Conservation (phyloP, 2,329 filamentous ascomycete species). For the Trichoderma sp. region DNA sequence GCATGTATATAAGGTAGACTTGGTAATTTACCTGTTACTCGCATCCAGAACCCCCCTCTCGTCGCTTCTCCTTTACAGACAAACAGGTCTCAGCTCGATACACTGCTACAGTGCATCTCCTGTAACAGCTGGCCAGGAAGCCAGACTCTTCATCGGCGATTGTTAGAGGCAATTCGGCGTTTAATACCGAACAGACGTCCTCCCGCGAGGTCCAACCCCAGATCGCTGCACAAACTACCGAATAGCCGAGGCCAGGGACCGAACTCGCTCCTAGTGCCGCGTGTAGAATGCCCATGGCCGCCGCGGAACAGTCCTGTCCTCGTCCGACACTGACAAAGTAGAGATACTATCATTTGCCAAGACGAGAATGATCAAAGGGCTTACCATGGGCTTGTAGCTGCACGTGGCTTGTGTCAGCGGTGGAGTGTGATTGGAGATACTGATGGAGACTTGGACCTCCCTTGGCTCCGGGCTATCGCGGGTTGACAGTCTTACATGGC, state of each 20-base stretch:
- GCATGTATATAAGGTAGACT: too few relatives aligned
- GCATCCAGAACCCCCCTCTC: background rate
- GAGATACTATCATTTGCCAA: background rate
- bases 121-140: too few relatives aligned
- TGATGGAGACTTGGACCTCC: background rate
- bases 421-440: background rate
- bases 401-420: conserved; percentile 7
- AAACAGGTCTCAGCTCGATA: background rate
- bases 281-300: too few relatives aligned
- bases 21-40: too few relatives aligned
- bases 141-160: background rate
- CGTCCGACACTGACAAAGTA: too few relatives aligned
- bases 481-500: too few relatives aligned
- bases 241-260: conserved; percentile 16
- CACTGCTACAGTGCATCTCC: background rate
- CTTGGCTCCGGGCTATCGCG: background rate
- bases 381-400: conserved; percentile 1
- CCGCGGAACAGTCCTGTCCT: too few relatives aligned
- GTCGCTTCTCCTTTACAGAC: background rate
- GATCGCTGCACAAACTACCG: conserved; percentile 13
- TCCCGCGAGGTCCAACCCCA: background rate
- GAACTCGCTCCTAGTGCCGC: conserved; percentile 5
- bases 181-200: background rate
- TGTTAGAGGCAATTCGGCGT: background rate
- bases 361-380: background rate